Base-by-base conservation (phyloP, 805 yeast species). In the Sungouiozyma intestinalis region DNA sequence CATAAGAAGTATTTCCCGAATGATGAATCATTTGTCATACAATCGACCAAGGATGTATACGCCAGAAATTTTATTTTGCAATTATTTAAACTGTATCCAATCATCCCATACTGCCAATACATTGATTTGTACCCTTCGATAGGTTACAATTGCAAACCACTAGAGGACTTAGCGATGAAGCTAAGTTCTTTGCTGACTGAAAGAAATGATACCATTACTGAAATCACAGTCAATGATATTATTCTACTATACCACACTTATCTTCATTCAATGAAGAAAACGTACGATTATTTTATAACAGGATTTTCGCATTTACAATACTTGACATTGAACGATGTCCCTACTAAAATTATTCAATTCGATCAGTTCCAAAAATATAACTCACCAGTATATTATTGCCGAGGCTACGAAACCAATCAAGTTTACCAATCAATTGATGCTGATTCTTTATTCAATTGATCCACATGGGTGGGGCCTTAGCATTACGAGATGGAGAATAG, bases 101-200 rank as follows among this genome's bases (percentile, higher is more conserved):
- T 67, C 1, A 48, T 60, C 16, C 71, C 71, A 4, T 62, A 67
- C 43, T 57, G 67, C 3, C 61, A 57, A 35, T 58, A 62, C 14
- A 51, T 64, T 36, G 69, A 62, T 35, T 46, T 41, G 16, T 55
- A 50, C 39, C 70, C 71, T 8, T 49, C 67, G 2, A 62, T 66
- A n/a, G 61, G 61, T 17, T 64, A 55, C 17, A 56, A 63, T 17
- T 51, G 61, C 2, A 60, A 54, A 33, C 55, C 60, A 14, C 42
- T 63, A 11, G 48, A 50, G 3, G 46, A 49, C 2, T 57, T 57
- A 38, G 52, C 58, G 1, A 37, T 42, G 2, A 50, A 52, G 16
- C 51, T 58, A 21, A 66, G 65, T 39, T 42, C 41, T 4, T 36
- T 54, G 3, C 41, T 51, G 3, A 43, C 38, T 16, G 46, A 43